Conservation (phyloP, 2,329 filamentous ascomycete genomes). For the Xylariaceae sp. region DNA sequence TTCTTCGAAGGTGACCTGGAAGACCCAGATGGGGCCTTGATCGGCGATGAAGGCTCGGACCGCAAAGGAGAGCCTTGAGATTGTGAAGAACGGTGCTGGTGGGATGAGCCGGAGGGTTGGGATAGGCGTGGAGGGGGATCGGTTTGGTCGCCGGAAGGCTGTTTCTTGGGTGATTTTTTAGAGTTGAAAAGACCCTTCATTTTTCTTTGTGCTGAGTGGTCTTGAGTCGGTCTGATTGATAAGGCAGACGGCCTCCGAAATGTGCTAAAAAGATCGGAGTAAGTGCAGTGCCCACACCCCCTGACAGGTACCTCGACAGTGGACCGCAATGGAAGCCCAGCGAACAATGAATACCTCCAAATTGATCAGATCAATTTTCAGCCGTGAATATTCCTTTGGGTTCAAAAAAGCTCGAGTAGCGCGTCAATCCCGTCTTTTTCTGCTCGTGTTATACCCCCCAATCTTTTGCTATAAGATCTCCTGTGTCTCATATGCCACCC, state of each 20-base stretch:
- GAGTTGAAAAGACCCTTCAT: slow-evolving; percentile 35
- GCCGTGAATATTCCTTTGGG: no score
- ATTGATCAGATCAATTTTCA: no score
- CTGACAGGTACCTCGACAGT: no score
- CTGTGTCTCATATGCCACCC: no score
- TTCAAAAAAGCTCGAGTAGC: no score
- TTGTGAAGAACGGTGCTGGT: slow-evolving; percentile 17
- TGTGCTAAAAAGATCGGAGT: slow-evolving; percentile 13
- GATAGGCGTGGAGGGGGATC: slow-evolving; percentile 20
- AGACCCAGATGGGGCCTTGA: slow-evolving; percentile 19
- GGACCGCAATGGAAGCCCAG: no score
- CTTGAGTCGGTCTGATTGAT: no score
- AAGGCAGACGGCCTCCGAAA: slow-evolving; percentile 1
- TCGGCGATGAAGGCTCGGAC: slow-evolving; percentile 26
- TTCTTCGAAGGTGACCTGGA: slow-evolving; percentile 11
- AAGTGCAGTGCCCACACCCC: slow-evolving; percentile 18
- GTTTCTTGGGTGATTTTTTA: slow-evolving; percentile 33
- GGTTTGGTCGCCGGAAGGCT: slow-evolving; percentile 28
- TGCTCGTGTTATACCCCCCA: no score
- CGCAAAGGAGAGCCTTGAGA: slow-evolving; percentile 21
- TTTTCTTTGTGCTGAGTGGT: slow-evolving; percentile 25
- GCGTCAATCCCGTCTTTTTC: no score
- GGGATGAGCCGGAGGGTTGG: slow-evolving; percentile 16
- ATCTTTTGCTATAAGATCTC: no score
- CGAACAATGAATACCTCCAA: no score